Conservation (phyloP, 805 yeast genomes). For the Candida dendrica region DNA sequence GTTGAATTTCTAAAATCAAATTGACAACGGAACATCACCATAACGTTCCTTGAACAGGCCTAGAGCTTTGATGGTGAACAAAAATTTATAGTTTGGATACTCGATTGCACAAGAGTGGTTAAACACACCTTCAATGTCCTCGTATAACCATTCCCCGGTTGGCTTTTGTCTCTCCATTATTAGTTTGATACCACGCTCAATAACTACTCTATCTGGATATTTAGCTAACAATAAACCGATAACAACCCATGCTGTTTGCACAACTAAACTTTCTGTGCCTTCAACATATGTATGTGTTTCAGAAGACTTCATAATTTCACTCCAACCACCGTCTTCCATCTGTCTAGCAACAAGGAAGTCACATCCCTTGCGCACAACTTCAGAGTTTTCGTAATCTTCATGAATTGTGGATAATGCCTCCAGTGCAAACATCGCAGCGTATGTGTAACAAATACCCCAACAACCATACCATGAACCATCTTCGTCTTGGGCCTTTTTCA, state of each 20-base stretch:
- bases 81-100: conserved; percentile 85
- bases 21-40: conserved; percentile 2
- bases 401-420: conserved; percentile 81
- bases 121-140: conserved; percentile 91
- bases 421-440: conserved; percentile 96
- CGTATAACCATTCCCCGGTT: conserved; percentile 82
- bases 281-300: conserved; percentile 75
- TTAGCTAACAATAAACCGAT: conserved; percentile 75
- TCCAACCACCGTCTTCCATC: conserved; percentile 93
- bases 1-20: not conserved
- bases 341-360: conserved; percentile 76
- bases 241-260: conserved; percentile 90
- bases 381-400: conserved; percentile 52
- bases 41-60: conserved; percentile 49
- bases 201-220: conserved; percentile 63
- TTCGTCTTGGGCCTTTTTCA: conserved; percentile 53
- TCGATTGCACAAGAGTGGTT: conserved; percentile 93
- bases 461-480: conserved; percentile 99
- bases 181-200: conserved; percentile 56
- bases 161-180: conserved; percentile 58
- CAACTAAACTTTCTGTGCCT: conserved; percentile 55
- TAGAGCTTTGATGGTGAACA: conserved; percentile 88
- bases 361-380: conserved; percentile 66
- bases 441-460: conserved; percentile 96
- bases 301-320: conserved; percentile 86